Percentiles rank a stretch among this genome's conserved stretches.
phyloP scores from a whole-genome alignment of 148 eudicot genomes.

The Cornus kousa region DNA sequence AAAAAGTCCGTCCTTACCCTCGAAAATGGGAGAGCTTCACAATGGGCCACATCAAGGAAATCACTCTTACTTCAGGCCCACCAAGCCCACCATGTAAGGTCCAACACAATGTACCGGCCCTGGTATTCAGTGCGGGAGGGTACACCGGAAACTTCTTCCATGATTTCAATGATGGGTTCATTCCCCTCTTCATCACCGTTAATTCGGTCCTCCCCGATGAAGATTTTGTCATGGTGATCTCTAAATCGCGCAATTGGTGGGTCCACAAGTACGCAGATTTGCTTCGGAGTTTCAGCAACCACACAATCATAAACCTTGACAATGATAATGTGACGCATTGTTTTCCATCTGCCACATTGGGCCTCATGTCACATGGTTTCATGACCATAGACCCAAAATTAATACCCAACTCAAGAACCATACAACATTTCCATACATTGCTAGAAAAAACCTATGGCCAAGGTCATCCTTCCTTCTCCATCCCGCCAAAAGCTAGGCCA shows the following conservation, averaged over 20 bases:
- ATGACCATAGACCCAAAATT: constrained; percentile 43
- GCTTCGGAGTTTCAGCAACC: constrained; percentile 29
- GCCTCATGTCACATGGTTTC: constrained; percentile 56
- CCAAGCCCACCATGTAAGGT: constrained; percentile 30
- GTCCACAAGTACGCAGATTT: constrained; percentile 38
- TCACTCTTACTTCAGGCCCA: constrained; percentile 40
- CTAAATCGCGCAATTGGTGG: constrained; percentile 51
- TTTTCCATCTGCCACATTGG: constrained; percentile 43
- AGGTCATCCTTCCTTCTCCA: constrained; percentile 2
- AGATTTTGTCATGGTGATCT: constrained; percentile 43
- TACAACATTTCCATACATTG: constrained; percentile 32
- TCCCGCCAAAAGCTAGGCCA: constrained; percentile 24
- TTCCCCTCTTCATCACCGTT: constrained; percentile 58
- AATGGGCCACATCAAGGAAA: constrained; percentile 37
- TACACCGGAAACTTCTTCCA: constrained; percentile 64
- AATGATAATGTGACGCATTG: constrained; percentile 48
- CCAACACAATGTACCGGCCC: constrained; percentile 46
- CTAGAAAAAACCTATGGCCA: constrained; percentile 32
- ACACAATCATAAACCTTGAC: constrained; percentile 34
- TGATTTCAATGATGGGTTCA: constrained; percentile 57
- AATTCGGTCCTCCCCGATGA: constrained; percentile 37
- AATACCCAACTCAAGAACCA: constrained; percentile 22
- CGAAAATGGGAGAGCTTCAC: constrained; percentile 36
- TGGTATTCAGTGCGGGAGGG: constrained; percentile 55
- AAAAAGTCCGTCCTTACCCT: constrained; percentile 59